Conservation (phyloP, 2,329 filamentous ascomycete genomes). For the Scytalidium sp. region DNA sequence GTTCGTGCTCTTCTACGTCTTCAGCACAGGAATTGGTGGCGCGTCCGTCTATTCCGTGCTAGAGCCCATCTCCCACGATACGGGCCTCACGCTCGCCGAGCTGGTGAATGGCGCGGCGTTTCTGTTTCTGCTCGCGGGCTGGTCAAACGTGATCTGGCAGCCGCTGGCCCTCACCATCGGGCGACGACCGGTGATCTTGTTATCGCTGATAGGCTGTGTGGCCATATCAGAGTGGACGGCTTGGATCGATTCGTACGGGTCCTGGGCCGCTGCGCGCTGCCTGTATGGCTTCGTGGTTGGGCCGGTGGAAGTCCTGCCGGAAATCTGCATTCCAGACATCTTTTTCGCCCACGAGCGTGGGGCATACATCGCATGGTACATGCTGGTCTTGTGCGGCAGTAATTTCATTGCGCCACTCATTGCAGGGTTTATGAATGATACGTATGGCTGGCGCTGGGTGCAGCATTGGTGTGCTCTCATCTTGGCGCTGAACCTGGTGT, state of each 20-base stretch:
- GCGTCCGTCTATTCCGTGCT: slow-evolving; percentile 34
- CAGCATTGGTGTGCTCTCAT: slow-evolving; percentile 52
- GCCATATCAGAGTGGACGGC: not conserved
- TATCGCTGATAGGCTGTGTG: not conserved
- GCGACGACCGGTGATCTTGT: not conserved
- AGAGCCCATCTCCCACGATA: slow-evolving; percentile 40
- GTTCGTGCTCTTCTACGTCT: slow-evolving; percentile 33
- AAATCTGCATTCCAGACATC: slow-evolving; percentile 31
- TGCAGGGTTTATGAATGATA: slow-evolving; percentile 43
- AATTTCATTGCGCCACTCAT: slow-evolving; percentile 39
- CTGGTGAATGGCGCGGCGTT: slow-evolving; percentile 45
- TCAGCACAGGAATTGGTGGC: slow-evolving; percentile 40
- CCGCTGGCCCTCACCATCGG: slow-evolving; percentile 37
- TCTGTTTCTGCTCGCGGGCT: slow-evolving; percentile 47
- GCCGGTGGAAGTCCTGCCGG: slow-evolving; percentile 26
- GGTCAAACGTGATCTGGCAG: slow-evolving; percentile 48
- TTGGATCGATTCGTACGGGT: not conserved
- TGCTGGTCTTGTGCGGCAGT: slow-evolving; percentile 36
- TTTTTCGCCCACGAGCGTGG: slow-evolving; percentile 44
- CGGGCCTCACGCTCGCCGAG: slow-evolving; percentile 37
- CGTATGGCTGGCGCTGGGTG: slow-evolving; percentile 44
- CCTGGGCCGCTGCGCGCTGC: not conserved
- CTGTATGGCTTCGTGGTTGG: not conserved
- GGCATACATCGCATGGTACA: slow-evolving; percentile 39
- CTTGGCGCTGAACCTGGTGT: slow-evolving; percentile 39